Base-by-base conservation (phyloP, 1,284 basidiomycete species). In the Trichosporon sp. region DNA sequence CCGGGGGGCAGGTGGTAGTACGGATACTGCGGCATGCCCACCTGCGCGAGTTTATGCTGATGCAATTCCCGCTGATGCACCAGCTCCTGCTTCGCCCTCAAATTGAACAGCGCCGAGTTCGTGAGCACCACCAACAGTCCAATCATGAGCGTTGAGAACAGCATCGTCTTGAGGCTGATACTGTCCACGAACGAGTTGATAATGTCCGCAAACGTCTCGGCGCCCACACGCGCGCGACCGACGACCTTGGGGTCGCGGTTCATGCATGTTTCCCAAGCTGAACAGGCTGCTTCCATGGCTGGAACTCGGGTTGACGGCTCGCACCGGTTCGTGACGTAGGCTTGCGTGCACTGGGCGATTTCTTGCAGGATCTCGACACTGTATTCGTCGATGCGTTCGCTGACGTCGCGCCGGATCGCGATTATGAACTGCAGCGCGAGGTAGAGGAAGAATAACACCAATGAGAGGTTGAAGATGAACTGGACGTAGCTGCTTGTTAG, bases 151-250 rank as follows among this genome's bases (percentile, higher is more conserved):
- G 94, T 82, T 12, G 91, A 90, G 85, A 94, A 94, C 75, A 92
- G 93, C 85, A 98, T 87, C 16, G 94, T 96, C 86, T 96, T 97
- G 93, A 94, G 98, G 83, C 91, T 95, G 81, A 98, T 96, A 59
- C 92, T 91, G 80, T 98, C 96, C 37, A 98, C 92, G 81, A 99
- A 99, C 7, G 93, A 90, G 82, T 98, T 97, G 77, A 98, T 90
- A 48, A 98, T 92, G 78, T 97, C 96, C 65, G 94, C 96, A 82
- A 98, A 91, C 65, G 96, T 91, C 86, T 98, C 94, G 68, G 96
- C 95, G 63, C 92, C 91, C 76, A 98, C 92, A 75, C 90, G 90
- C 69, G 94, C 92, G 66, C 93, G 91, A 0, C 94, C 94, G 26
- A 97, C 90, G 46, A 91, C 90, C 32, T 91, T 91, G 61, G 94